Percentiles rank a stretch among this genome's conserved stretches.
Conservation (phyloP, 306 rosid genomes). For the Fragaria ananassa region DNA sequence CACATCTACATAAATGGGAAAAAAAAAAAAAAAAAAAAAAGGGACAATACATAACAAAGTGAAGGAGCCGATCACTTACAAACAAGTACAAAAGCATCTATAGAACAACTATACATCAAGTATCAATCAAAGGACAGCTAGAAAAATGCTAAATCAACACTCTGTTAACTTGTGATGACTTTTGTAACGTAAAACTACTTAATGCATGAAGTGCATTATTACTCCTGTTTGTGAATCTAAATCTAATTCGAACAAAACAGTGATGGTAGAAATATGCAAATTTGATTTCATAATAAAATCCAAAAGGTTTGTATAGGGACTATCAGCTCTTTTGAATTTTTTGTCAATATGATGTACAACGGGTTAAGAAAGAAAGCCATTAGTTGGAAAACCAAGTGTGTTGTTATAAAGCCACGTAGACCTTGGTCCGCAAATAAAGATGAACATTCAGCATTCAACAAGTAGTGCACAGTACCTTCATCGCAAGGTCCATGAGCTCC, state of each 20-base stretch:
- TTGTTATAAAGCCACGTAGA: not conserved
- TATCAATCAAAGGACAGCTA: not conserved
- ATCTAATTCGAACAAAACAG: not conserved
- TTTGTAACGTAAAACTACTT: not conserved
- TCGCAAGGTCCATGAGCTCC: conserved; percentile 97
- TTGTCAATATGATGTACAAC: not conserved
- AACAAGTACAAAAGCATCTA: not conserved
- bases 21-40: not conserved
- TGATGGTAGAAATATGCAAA: not conserved
- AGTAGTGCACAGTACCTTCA: conserved; percentile 62
- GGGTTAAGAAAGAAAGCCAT: not conserved
- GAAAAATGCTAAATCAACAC: not conserved
- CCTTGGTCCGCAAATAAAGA: not conserved
- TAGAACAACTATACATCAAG: not conserved
- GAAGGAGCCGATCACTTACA: not conserved
- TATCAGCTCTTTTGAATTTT: not conserved
- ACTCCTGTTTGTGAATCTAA: not conserved
- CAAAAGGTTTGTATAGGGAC: not conserved
- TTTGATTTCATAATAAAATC: not conserved
- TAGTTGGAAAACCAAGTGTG: not conserved
- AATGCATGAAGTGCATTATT: not conserved
- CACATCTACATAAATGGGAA: not conserved
- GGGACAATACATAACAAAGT: not conserved
- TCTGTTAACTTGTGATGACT: not conserved
- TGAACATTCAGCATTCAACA: not conserved